Percentiles rank a stretch among this genome's conserved stretches.
phyloP scores from a whole-genome alignment of 192 early-diverging fungal genomes.

The Allomyces arbusculus region DNA sequence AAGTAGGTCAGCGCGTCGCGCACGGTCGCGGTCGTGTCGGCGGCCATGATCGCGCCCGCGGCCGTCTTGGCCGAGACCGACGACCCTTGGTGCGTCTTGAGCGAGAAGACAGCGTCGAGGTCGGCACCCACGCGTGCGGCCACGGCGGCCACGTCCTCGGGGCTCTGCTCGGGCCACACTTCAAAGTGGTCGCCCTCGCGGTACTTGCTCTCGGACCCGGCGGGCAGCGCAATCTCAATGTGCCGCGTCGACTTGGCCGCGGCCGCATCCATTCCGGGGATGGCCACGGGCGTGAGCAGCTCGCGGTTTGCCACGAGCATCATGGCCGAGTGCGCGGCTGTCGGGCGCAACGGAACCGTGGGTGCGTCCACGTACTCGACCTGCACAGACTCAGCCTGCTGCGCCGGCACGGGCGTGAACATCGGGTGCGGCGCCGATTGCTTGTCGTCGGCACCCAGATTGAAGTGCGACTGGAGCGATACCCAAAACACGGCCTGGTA shows the following conservation, averaged over 20 bases:
- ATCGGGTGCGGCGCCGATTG: not conserved
- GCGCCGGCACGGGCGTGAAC: not conserved
- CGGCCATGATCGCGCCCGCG: not conserved
- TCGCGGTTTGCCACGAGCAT: not conserved
- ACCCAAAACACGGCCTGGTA: not conserved
- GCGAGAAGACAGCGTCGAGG: not conserved
- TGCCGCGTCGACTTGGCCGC: not conserved
- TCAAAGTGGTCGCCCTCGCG: conserved; percentile 5
- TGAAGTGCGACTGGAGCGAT: not conserved
- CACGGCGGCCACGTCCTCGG: not conserved
- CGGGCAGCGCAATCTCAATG: not conserved
- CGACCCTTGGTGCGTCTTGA: not conserved
- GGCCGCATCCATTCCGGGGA: not conserved
- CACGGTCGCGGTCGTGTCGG: conserved; percentile 19
- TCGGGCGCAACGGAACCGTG: not conserved
- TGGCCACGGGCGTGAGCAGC: not conserved
- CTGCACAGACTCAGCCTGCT: not conserved
- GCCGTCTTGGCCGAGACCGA: not conserved
- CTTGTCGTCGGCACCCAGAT: not conserved
- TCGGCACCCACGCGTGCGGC: conserved; percentile 1
- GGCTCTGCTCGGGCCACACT: conserved; percentile 3
- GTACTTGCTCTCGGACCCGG: not conserved
- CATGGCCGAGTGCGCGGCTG: not conserved
- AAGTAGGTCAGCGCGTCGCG: conserved; percentile 19
- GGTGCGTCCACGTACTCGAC: not conserved